A percentile compares a stretch with the other conserved stretches of the same genome.
These are phyloP conservation scores for Salix purpurea DNA, from an alignment of 345 rosid genomes.

Conservation along the genomic window DNA sequence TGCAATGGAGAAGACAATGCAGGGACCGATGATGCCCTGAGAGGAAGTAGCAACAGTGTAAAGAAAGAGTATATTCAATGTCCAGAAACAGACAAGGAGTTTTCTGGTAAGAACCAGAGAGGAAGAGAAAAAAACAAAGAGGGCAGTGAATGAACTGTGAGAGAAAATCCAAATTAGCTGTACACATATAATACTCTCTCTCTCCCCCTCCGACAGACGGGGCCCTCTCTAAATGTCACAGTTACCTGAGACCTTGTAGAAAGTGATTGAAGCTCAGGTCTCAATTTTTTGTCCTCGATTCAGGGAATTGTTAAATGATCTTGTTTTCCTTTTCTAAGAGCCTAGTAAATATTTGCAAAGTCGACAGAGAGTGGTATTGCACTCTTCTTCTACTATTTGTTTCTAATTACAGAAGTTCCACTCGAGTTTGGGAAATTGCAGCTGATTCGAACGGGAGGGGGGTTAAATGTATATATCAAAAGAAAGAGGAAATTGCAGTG, in stretches of 20 bases:
- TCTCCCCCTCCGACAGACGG: not conserved
- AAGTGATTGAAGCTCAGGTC: not conserved
- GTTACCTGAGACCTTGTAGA: not conserved
- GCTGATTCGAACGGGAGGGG: not conserved
- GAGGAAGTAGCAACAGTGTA: not conserved
- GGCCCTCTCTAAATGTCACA: not conserved
- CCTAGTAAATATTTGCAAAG: not conserved
- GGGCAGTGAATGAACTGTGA: not conserved
- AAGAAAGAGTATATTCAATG: not conserved
- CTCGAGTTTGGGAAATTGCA: not conserved
- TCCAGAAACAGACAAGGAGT: slow-evolving; percentile 1
- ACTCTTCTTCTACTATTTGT: not conserved
- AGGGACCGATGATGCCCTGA: not conserved
- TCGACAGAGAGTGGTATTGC: not conserved
- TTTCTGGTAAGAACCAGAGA: not conserved
- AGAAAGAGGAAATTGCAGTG: no score
- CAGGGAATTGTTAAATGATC: not conserved
- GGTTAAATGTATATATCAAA: no score
- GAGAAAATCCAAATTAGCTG: not conserved
- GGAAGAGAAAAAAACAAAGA: not conserved
- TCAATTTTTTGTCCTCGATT: not conserved
- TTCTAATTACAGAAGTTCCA: not conserved
- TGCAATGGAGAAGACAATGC: not conserved
- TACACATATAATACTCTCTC: not conserved
- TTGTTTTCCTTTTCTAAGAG: not conserved